Evolutionary conservation across 208 protist genomes (phyloP).

Genomic region (Trypanosoma mega): DNA sequence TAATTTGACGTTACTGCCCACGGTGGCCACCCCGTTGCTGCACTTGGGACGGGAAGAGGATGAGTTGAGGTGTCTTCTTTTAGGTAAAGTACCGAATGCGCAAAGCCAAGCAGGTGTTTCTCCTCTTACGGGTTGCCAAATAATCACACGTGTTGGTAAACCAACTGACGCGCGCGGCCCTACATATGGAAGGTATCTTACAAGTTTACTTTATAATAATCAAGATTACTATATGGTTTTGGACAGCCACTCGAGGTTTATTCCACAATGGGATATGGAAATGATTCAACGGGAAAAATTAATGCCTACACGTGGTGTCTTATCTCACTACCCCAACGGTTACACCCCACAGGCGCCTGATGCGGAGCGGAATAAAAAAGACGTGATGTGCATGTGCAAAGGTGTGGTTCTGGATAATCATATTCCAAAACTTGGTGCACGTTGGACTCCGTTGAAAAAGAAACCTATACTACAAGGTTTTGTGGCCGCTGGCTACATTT

Average conservation of each 20-base stretch:
- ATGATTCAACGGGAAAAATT: conserved; percentile 66
- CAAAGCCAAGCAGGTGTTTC: background rate
- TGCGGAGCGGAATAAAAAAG: conserved; percentile 37
- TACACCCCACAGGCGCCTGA: conserved; percentile 49
- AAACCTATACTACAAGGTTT: conserved; percentile 55
- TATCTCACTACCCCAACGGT: conserved; percentile 83
- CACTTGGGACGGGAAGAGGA: conserved; percentile 25
- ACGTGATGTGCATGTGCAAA: conserved; percentile 73
- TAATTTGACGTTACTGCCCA: background rate
- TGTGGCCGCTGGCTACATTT: conserved; percentile 75
- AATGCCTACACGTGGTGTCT: conserved; percentile 60
- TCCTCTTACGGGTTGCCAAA: conserved; percentile 45
- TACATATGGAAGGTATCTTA: conserved; percentile 77
- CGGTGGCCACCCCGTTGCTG: conserved; percentile 18
- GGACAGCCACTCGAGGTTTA: conserved; percentile 83
- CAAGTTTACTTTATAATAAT: conserved; percentile 69
- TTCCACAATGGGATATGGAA: conserved; percentile 68
- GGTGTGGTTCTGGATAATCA: conserved; percentile 53
- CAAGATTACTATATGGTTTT: conserved; percentile 90
- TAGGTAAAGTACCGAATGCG: background rate
- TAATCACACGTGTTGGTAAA: conserved; percentile 44
- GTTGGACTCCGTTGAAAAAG: conserved; percentile 30
- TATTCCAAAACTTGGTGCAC: conserved; percentile 64
- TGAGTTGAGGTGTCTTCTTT: conserved; percentile 21
- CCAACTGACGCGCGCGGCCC: conserved; percentile 60